Conservation (phyloP, 1,284 basidiomycete genomes). For the Pseudozyma pruni region DNA sequence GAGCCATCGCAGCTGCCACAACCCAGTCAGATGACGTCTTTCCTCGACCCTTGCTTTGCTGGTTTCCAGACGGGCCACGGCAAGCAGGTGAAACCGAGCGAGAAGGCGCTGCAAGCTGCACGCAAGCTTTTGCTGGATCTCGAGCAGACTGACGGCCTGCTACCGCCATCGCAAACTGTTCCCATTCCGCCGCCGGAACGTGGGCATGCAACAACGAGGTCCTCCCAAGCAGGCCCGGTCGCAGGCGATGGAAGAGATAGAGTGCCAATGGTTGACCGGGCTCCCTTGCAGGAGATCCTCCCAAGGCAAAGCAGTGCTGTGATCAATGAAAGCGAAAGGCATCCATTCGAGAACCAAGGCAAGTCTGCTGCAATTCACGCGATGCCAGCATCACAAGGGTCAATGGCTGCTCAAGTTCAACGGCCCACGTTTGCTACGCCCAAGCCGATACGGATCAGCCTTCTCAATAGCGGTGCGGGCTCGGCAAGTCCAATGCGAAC, state of each 20-base stretch:
- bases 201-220: neutral
- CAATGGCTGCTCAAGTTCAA: slow-evolving; percentile 4
- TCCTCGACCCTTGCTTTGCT: slow-evolving; percentile 30
- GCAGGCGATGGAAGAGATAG: neutral
- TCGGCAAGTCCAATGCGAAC: slow-evolving; percentile 21
- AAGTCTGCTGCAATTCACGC: neutral
- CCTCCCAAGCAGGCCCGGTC: neutral
- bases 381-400: neutral
- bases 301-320: slow-evolving; percentile 9
- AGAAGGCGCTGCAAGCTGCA: slow-evolving; percentile 29
- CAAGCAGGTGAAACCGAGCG: slow-evolving; percentile 31
- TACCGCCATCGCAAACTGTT: slow-evolving; percentile 18
- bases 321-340: neutral
- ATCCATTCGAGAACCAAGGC: neutral
- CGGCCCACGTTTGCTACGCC: slow-evolving; percentile 21
- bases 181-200: slow-evolving; percentile 14
- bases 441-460: slow-evolving; percentile 7
- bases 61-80: slow-evolving; percentile 37
- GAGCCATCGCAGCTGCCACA: slow-evolving; percentile 4
- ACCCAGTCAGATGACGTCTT: slow-evolving; percentile 26
- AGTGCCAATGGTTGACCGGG: neutral
- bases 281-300: slow-evolving; percentile 26
- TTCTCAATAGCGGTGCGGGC: slow-evolving; percentile 2
- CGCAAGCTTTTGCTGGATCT: slow-evolving; percentile 32
- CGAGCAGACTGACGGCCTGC: slow-evolving; percentile 14